Base-by-base conservation (phyloP, 257 asterid genomes). In the Cordia subcordata region DNA sequence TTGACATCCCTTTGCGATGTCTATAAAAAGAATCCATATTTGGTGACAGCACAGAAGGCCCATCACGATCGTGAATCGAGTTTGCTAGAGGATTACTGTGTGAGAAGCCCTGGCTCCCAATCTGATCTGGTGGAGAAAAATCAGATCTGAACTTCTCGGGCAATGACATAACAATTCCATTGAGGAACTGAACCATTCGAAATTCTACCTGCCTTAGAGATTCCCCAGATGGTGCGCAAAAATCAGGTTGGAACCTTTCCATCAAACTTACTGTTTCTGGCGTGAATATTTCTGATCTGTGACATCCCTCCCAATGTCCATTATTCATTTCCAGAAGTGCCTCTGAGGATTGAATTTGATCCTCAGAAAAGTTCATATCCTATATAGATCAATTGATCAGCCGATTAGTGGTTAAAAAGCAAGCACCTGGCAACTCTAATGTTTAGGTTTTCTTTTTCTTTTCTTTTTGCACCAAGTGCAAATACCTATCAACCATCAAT, bases 241-340 rank as follows among this genome's bases (percentile, higher is more conserved):
- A 93, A 73, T 93, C 97, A 1, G 96, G 99, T 73, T 89, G 94
- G 60, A 61, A 71, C 80, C 79, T 83, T 61, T 93, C 99, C 82
- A 88, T 86, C 68, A 85, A 51, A 70, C 76, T 80, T 67, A 74
- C 18, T 12, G 84, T 89, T 68, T 86, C 95, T 5, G 89, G 73
- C 39, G 95, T 84, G 71, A 81, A 84, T 65, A 89, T 76, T 56
- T 89, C 96, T 4, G 91, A 78, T 22, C 84, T 75, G 53, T 85
- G 94, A 79, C 96, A 92, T 20, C 99, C 96, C 72, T 92, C 99
- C 97, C 97, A 88, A 69, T 81, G 89, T 47, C 99, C 97, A 61
- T 86, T 89, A 77, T 96, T 88, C 97, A 88, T 92, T 71, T 88
- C 97, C 46, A 66, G 49, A 16, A 88, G 80, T 16, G 90, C 95